Evolutionary conservation across 805 yeast species (phyloP).

Genomic region (Yarrowia yakushimensis): DNA sequence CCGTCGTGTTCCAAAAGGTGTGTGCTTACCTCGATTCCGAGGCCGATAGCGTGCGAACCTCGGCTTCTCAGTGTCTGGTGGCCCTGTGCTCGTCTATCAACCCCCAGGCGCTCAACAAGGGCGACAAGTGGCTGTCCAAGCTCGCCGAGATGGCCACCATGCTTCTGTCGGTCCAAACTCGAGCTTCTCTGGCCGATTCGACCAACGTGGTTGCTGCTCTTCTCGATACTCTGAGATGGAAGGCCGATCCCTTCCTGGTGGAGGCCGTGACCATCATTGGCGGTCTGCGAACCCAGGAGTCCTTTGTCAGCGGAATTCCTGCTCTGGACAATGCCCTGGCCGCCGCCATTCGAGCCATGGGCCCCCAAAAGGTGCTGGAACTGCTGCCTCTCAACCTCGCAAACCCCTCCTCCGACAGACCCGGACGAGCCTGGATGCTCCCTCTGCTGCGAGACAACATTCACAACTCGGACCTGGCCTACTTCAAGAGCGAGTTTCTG

Average conservation of each 20-base stretch:
- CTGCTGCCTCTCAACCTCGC: slow-evolving; percentile 75
- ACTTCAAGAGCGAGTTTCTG: slow-evolving; percentile 57
- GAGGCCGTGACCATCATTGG: slow-evolving; percentile 71
- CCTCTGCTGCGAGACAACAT: slow-evolving; percentile 88
- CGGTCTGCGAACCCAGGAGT: slow-evolving; percentile 79
- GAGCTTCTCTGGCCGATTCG: slow-evolving; percentile 69
- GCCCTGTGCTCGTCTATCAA: slow-evolving; percentile 70
- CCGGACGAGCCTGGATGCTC: slow-evolving; percentile 95
- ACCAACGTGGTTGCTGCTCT: slow-evolving; percentile 63
- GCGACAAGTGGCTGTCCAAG: slow-evolving; percentile 40
- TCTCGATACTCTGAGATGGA: slow-evolving; percentile 58
- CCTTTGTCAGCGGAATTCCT: slow-evolving; percentile 56
- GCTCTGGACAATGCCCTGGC: slow-evolving; percentile 80
- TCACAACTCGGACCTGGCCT: slow-evolving; percentile 62
- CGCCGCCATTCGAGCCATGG: slow-evolving; percentile 72
- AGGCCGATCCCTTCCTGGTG: slow-evolving; percentile 69
- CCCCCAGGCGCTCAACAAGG: slow-evolving; percentile 51
- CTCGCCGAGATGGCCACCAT: slow-evolving; percentile 56
- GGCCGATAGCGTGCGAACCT: slow-evolving; percentile 55
- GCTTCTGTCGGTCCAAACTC: slow-evolving; percentile 68
- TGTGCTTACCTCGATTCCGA: slow-evolving; percentile 67
- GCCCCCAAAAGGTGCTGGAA: slow-evolving; percentile 77
- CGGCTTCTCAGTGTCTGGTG: slow-evolving; percentile 83
- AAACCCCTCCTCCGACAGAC: slow-evolving; percentile 47
- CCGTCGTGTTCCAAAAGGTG: slow-evolving; percentile 54